Base-by-base conservation (phyloP, 2,329 filamentous ascomycete species). In the Monosporascus cannonballus region DNA sequence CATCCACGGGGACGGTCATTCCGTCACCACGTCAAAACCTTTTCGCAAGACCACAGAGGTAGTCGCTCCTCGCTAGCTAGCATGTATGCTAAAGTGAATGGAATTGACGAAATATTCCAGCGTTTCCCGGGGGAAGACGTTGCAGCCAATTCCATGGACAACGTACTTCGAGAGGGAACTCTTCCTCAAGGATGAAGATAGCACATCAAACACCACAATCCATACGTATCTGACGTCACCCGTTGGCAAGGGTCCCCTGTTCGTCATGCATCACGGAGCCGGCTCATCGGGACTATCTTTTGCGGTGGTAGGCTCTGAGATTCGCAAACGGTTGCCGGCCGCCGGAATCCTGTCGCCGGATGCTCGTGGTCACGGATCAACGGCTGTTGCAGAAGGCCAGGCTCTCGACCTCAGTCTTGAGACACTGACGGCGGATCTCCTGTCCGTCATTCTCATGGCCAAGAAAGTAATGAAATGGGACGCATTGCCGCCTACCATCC, bases 251-350 rank as follows among this genome's bases (percentile, higher is more conserved):
- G 89, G 87, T 0, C 91, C 93, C 0, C 76, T 99, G 5, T 92
- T 99, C 69, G 87, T 97, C 54, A 90, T 89, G 72, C 94, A 99
- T 67, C 94, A 99, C 71, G 94, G 94, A 39, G 94, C 90, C 41
- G 94, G 94, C 17, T 96, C 92, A 4, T 96, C 92, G 0, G 95
- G 89, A 6, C 80, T 97, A 54, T 96, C 91, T 2, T 99, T 97
- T 71, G 92, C 92, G 5, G 78, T 90, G 4, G 84, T 96, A 55
- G 84, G 86, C 2, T 78, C 83, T 45, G 88, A 95, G 67, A 84
- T 97, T 56, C 81, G 86, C 50, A 89, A 87, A 67, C 77, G 83
- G 6, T 76, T 96, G 42, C 90, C 94, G 0, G 77, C 83, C 6
- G 89, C 92, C 3, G 95, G 94, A 1, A 81, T 97, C 41, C 78